Conservation (phyloP, 2,329 filamentous ascomycete genomes). For the Akanthomyces uredinophilus region DNA sequence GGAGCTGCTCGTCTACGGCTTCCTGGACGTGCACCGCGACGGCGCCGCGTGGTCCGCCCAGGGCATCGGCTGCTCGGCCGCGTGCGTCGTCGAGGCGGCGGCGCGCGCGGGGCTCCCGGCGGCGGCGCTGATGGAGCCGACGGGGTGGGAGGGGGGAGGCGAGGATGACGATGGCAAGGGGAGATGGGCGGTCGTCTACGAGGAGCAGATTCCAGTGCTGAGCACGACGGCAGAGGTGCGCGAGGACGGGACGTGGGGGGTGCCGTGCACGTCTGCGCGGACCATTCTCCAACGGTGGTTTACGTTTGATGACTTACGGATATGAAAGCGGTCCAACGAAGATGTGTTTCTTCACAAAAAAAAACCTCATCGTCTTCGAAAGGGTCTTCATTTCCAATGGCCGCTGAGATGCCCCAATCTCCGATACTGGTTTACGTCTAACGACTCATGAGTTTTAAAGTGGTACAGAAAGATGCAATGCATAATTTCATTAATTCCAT, state of each 20-base stretch:
- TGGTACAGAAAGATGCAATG: too few relatives aligned
- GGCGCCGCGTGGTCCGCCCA: constrained; percentile 73
- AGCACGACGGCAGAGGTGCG: constrained; percentile 46
- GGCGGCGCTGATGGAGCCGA: constrained; percentile 45
- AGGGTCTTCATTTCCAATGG: too few relatives aligned
- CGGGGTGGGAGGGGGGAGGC: constrained; percentile 25
- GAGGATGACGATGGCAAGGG: background rate
- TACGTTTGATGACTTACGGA: constrained; percentile 17
- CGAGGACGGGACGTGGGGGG: constrained; percentile 51
- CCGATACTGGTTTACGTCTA: too few relatives aligned
- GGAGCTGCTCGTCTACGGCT: constrained; percentile 58
- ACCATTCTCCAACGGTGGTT: constrained; percentile 64
- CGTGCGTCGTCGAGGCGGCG: constrained; percentile 58
- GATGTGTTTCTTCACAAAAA: too few relatives aligned
- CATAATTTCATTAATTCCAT: too few relatives aligned
- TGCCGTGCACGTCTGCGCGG: constrained; percentile 52
- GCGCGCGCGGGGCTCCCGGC: constrained; percentile 36
- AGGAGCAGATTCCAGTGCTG: constrained; percentile 55
- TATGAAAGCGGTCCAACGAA: too few relatives aligned
- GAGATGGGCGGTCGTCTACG: constrained; percentile 23
- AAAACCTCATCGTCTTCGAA: too few relatives aligned
- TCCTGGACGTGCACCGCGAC: constrained; percentile 59
- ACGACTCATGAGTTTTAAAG: too few relatives aligned
- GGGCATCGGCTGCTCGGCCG: constrained; percentile 59
- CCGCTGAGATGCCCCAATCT: too few relatives aligned